Conservation (phyloP, 2,329 filamentous ascomycete genomes). For the Colletotrichum chrysophilum region DNA sequence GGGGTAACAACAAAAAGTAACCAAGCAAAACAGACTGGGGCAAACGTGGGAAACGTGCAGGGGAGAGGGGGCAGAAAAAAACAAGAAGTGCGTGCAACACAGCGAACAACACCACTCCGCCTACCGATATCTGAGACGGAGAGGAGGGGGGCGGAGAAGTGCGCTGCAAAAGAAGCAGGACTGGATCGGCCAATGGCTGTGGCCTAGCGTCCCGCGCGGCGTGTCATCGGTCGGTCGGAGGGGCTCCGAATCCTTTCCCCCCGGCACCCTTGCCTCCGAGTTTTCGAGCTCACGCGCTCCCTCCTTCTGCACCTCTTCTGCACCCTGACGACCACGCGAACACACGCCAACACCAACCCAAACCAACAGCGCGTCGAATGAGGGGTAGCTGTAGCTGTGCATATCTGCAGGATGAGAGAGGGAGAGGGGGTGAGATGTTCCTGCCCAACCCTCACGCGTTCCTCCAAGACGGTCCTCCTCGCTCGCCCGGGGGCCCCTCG, state of each 20-base stretch:
- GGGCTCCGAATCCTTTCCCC: not conserved
- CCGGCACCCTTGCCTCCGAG: constrained; percentile 17
- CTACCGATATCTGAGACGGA: not conserved
- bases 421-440: not conserved
- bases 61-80: not conserved
- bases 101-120: not conserved
- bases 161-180: not conserved
- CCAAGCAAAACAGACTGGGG: not conserved
- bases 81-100: not conserved
- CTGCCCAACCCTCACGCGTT: not conserved
- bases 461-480: not conserved
- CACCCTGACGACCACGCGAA: not conserved
- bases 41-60: not conserved
- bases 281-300: not conserved
- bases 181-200: not conserved
- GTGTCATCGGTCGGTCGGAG: constrained; percentile 9
- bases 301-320: not conserved
- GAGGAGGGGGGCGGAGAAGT: not conserved
- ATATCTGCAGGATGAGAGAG: not conserved
- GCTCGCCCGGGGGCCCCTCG: not conserved
- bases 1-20: not conserved
- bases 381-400: not conserved
- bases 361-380: not conserved
- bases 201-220: not conserved
- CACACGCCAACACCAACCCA: not conserved